Conservation (phyloP, 2,329 filamentous ascomycete species). For the Nemania serpens region DNA sequence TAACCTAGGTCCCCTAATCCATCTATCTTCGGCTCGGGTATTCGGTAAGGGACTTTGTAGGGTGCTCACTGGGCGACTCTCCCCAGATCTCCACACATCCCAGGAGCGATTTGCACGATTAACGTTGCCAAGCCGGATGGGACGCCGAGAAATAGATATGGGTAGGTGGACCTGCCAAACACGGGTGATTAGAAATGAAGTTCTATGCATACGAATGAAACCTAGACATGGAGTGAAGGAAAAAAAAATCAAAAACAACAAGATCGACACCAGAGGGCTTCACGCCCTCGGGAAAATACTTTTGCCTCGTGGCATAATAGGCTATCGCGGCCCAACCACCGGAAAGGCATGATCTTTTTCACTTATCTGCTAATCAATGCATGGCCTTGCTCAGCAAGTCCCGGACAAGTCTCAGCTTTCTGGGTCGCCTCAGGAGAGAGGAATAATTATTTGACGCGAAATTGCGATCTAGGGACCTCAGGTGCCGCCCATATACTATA, state of each 20-base stretch:
- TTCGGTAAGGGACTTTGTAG: slow-evolving; percentile 15
- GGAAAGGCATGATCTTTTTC: slow-evolving; percentile 27
- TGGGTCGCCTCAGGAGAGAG: background rate
- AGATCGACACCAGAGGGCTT: slow-evolving; percentile 12
- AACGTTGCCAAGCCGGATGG: slow-evolving; percentile 26
- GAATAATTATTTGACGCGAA: background rate
- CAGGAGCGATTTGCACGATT: slow-evolving; percentile 14
- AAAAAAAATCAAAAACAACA: slow-evolving; percentile 6
- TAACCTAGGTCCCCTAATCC: background rate
- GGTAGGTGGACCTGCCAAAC: background rate
- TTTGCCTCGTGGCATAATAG: slow-evolving; percentile 1
- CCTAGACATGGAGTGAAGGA: background rate
- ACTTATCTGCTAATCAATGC: slow-evolving; percentile 3
- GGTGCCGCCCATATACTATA: too few relatives aligned
- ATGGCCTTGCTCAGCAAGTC: slow-evolving; percentile 14
- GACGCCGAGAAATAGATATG: slow-evolving; percentile 21
- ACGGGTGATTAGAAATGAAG: slow-evolving; percentile 2
- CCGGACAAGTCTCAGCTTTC: background rate
- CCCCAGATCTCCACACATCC: slow-evolving; percentile 22
- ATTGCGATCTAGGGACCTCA: background rate
- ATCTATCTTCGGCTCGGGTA: slow-evolving; percentile 10
- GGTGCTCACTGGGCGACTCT: background rate
- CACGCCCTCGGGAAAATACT: background rate
- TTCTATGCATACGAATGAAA: slow-evolving; percentile 18
- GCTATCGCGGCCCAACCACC: slow-evolving; percentile 2